These are phyloP conservation scores for Dendrobium catenatum DNA, from an alignment of 106 monocot genomes.

Conservation along the genomic window DNA sequence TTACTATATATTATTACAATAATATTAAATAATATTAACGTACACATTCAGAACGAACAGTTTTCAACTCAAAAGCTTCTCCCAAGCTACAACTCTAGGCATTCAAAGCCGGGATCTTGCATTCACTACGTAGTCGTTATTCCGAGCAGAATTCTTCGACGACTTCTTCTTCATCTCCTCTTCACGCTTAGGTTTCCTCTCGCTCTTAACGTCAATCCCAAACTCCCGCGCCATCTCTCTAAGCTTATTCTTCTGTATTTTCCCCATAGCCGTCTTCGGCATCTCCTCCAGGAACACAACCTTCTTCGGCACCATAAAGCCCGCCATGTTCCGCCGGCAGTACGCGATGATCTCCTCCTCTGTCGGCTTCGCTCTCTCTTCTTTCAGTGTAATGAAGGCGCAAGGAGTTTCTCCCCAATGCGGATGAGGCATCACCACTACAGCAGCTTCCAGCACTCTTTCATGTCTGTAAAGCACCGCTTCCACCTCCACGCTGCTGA, in stretches of 20 bases:
- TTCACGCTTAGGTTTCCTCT: too few species aligned
- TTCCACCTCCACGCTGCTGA: constrained; percentile 92
- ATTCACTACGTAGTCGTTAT: too few species aligned
- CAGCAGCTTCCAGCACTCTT: constrained; percentile 54
- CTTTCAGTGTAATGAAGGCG: constrained; percentile 28
- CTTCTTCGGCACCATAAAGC: constrained; percentile 72
- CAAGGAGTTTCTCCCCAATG: constrained; percentile 84
- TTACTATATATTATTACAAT: too few species aligned
- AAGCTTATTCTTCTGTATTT: constrained; percentile 47
- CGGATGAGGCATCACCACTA: constrained; percentile 80
- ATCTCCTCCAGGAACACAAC: constrained; percentile 63
- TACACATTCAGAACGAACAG: too few species aligned
- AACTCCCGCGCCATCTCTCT: constrained; percentile 29
- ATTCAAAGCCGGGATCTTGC: too few species aligned
- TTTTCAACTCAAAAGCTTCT: too few species aligned
- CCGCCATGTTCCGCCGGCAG: constrained; percentile 43
- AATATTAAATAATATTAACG: too few species aligned
- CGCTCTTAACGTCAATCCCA: too few species aligned
- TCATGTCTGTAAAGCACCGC: constrained; percentile 45
- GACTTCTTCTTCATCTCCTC: too few species aligned
- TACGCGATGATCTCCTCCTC: constrained; percentile 39
- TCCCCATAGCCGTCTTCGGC: constrained; percentile 51
- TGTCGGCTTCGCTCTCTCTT: neutral
- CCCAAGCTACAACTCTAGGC: too few species aligned
- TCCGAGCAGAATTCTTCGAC: too few species aligned